Evolutionary conservation across 805 yeast species (phyloP).

Genomic region (Saccharomycopsis sp.): DNA sequence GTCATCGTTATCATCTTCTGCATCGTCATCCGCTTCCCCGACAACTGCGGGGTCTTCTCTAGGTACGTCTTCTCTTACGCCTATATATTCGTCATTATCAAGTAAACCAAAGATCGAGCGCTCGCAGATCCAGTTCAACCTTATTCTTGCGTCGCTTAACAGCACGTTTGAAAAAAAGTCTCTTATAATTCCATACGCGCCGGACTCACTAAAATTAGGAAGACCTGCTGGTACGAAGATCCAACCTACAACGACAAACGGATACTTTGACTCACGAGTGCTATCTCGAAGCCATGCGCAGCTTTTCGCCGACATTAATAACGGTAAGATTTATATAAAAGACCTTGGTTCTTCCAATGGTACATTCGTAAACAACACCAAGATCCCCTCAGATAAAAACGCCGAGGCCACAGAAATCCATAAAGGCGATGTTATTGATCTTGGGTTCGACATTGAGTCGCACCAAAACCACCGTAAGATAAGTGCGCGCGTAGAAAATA

Average conservation of each 20-base stretch:
- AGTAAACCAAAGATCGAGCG: constrained; percentile 14
- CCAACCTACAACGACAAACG: constrained; percentile 63
- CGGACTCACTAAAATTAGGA: constrained; percentile 82
- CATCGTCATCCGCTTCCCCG: neutral
- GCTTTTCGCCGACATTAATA: constrained; percentile 59
- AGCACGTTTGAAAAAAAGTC: constrained; percentile 77
- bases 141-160: constrained; percentile 72
- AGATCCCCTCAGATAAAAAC: constrained; percentile 50
- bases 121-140: constrained; percentile 37
- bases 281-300: constrained; percentile 92
- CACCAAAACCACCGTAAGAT: constrained; percentile 68
- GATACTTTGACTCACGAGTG: constrained; percentile 91
- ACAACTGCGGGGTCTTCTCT: neutral
- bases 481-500: constrained; percentile 72
- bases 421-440: constrained; percentile 80
- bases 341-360: constrained; percentile 94
- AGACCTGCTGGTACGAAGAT: constrained; percentile 67
- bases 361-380: constrained; percentile 76
- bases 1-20: neutral
- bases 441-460: constrained; percentile 83
- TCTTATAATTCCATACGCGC: constrained; percentile 70
- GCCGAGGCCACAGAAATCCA: constrained; percentile 53
- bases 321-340: constrained; percentile 64
- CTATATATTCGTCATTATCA: neutral
- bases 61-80: neutral